These are phyloP conservation scores for Stephanodiscus triporus DNA, from an alignment of 108 stramenopile species.

Conservation along the genomic window DNA sequence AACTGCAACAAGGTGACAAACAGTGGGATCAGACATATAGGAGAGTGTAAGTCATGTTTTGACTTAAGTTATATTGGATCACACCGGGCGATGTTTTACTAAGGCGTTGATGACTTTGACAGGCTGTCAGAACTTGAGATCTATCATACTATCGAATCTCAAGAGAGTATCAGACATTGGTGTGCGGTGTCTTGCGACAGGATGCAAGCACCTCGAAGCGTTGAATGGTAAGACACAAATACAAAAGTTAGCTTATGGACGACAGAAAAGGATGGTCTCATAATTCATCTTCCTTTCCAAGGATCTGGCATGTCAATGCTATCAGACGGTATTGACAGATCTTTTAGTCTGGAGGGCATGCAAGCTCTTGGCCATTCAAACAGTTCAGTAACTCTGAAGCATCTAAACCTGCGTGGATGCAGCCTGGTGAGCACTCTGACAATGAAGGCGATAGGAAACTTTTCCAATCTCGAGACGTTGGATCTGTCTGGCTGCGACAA, in stretches of 20 bases:
- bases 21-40: conserved; percentile 46
- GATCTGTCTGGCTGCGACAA: conserved; percentile 55
- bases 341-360: conserved; percentile 56
- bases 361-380: conserved; percentile 45
- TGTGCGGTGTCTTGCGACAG: conserved; percentile 43
- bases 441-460: conserved; percentile 36
- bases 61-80: neutral
- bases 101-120: neutral
- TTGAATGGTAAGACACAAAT: conserved; percentile 36
- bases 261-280: neutral
- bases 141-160: conserved; percentile 44
- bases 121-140: conserved; percentile 45
- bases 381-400: conserved; percentile 26
- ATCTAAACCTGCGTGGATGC: conserved; percentile 54
- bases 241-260: neutral
- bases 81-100: neutral
- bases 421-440: conserved; percentile 35
- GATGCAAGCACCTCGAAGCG: conserved; percentile 45
- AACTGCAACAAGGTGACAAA: conserved; percentile 58
- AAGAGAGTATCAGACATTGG: conserved; percentile 56
- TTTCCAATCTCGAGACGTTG: conserved; percentile 36
- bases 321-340: conserved; percentile 57
- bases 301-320: conserved; percentile 50
- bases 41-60: conserved; percentile 42
- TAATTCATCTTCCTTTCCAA: neutral